Evolutionary conservation across 805 yeast species (phyloP), one percentile per base, ranked within the genome.

Genomic region (Sungouiozyma ichnusensis): DNA sequence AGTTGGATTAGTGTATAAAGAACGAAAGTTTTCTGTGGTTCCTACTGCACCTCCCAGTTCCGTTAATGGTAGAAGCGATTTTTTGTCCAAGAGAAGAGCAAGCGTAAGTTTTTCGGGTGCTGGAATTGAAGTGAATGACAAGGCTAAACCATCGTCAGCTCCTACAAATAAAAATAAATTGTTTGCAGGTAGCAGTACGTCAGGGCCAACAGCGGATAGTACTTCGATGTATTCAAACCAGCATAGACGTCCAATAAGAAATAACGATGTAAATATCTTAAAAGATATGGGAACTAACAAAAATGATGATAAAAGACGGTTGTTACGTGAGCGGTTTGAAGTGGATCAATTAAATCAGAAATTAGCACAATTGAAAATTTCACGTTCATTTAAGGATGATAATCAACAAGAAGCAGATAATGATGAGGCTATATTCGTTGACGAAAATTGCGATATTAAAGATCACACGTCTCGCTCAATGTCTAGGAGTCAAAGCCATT

Each of bases 21-120:
- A 81, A 51, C 64, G 88, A 42, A 76, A 79, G 50, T 82, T 77
- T 53, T 76, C 83, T 2, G 83, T 82, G 16, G 78, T 82, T 11
- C 90, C 90, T 17, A 82, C 87, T 0, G 85, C 85, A 0, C 87
- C 87, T 17, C 44, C 7, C 13, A 33, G 15, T 20, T 39, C 8
- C 33, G 40, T 33, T 7, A 32, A 32, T 16, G 47, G 51, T 16
- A 40, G 44, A 11, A 47, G 51, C 15, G 55, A 51, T 31, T 42
- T 48, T 18, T 35, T 44, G 18, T 43, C 42, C 5, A 52, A 46
- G 16, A 49, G 48, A 32, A 43, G 38, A 32, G 45, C 43, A 9
- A 48, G 49, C 24, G 42, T 44, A 6, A 41, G 46, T 19, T 47
- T 46, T 18, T 34, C 39, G 5, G 43, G 36, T 17, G 20, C 39